Evolutionary conservation across 2,329 filamentous ascomycete genomes (phyloP), one percentile per base, ranked within the genome.

Genomic region (Claviceps cyperi): DNA sequence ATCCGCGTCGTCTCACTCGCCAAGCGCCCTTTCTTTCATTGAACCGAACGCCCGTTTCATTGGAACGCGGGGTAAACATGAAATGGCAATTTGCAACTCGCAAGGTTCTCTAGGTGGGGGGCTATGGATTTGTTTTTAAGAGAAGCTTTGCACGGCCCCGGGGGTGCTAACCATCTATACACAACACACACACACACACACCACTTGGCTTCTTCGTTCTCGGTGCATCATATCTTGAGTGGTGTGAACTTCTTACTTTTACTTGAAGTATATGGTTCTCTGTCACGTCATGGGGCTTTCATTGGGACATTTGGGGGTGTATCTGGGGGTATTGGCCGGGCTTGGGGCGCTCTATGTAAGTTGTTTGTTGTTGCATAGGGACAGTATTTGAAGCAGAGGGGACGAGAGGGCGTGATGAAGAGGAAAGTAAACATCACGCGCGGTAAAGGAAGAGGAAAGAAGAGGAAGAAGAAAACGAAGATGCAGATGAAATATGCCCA

Each of bases 291-390:
- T 64, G 63, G 55, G 55, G 44, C 41, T 64, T 40, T 52, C 62
- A 49, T 39, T 62, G 35, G 57, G 59, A 52, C 69, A 71, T 48
- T 48, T 72, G 44, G 61, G 63, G 55, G 55, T 66, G 47, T 73
- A 70, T 64, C 58, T 72, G 46, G 67, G 63, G 44, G 40, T 69
- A 22, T 47, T 70, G 37, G 60, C 63, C 17, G 62, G 62, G 19
- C 64, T 59, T 41, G 64, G 60, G 15, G 49, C 62, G 7, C 43
- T 70, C 49, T 75, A 72, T 52, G 72, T 75, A 59, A 62, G 70
- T 49, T 44, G n/a, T 7, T 37, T 45, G 43, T 9, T 9, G 36
- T 28, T 40, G 37, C 7, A 6, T 40, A 6, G 38, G 4, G n/a
- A 9, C n/a, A 14, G 5, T 13, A 1, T 3, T 41, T 21, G 11